These are phyloP conservation scores for Onygenales sp. DNA, from an alignment of 2,329 filamentous ascomycete genomes.

Conservation along the genomic window DNA sequence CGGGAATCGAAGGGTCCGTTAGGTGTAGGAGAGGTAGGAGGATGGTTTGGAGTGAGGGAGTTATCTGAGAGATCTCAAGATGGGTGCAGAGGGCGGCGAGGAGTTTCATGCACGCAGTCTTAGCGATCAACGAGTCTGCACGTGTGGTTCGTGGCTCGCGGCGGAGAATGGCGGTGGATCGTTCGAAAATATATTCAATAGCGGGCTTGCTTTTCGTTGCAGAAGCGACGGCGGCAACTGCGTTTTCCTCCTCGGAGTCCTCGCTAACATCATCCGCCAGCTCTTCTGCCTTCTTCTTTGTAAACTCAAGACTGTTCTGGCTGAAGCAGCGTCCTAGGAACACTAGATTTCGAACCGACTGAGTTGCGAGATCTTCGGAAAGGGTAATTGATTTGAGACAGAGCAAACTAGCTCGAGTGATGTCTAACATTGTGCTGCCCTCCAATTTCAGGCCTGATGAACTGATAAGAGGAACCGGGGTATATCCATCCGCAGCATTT, in stretches of 20 bases:
- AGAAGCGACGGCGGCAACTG: slow-evolving; percentile 33
- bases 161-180: slow-evolving; percentile 68
- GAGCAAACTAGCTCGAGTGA: slow-evolving; percentile 48
- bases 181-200: slow-evolving; percentile 67
- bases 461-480: slow-evolving; percentile 53
- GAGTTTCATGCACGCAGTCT: slow-evolving; percentile 65
- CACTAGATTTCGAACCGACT: slow-evolving; percentile 70
- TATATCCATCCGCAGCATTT: slow-evolving; percentile 44
- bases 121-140: slow-evolving; percentile 57
- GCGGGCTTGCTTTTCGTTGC: slow-evolving; percentile 40
- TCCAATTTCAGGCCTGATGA: slow-evolving; percentile 62
- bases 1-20: slow-evolving; percentile 66
- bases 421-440: slow-evolving; percentile 51
- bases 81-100: slow-evolving; percentile 60
- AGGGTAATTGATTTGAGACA: slow-evolving; percentile 55
- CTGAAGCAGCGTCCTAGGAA: slow-evolving; percentile 64
- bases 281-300: slow-evolving; percentile 31
- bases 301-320: slow-evolving; percentile 44
- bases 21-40: slow-evolving; percentile 69
- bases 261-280: slow-evolving; percentile 30
- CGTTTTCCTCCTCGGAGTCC: slow-evolving; percentile 33
- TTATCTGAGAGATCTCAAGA: slow-evolving; percentile 48
- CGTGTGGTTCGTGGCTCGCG: slow-evolving; percentile 58
- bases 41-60: slow-evolving; percentile 54
- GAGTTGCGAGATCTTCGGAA: slow-evolving; percentile 65